These are phyloP conservation scores for Megacollybia platyphylla DNA, from an alignment of 1,284 basidiomycete genomes.

Conservation along the genomic window DNA sequence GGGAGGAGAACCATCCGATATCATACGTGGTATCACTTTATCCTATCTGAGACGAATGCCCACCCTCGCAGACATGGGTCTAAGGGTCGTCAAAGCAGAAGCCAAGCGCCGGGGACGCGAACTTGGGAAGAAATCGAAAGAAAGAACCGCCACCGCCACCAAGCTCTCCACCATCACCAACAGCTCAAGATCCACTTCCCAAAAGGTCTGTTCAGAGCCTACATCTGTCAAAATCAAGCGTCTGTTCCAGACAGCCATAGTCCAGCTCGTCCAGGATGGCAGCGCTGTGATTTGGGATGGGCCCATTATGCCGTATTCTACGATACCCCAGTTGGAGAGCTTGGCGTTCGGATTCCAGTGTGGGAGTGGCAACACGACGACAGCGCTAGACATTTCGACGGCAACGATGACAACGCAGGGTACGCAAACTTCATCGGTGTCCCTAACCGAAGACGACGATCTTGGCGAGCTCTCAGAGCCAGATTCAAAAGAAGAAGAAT, in stretches of 20 bases:
- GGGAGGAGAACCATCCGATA: slow-evolving; percentile 12
- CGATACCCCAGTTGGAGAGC: slow-evolving; percentile 2
- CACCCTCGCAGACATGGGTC: slow-evolving; percentile 48
- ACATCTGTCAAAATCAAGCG: slow-evolving; percentile 38
- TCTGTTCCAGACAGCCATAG: slow-evolving; percentile 47
- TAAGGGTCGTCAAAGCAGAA: slow-evolving; percentile 47
- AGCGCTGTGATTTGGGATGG: slow-evolving; percentile 58
- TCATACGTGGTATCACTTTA: slow-evolving; percentile 43
- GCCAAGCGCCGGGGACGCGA: slow-evolving; percentile 33
- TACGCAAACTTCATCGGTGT: slow-evolving; percentile 6
- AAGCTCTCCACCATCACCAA: neutral
- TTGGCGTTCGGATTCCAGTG: slow-evolving; percentile 21
- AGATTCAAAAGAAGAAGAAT: slow-evolving; percentile 34
- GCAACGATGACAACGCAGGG: slow-evolving; percentile 1
- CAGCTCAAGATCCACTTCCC: neutral
- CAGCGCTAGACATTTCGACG: slow-evolving; percentile 14
- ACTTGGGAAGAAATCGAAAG: slow-evolving; percentile 23
- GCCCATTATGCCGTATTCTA: slow-evolving; percentile 20
- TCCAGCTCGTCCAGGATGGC: slow-evolving; percentile 53
- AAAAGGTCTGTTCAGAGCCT: slow-evolving; percentile 1
- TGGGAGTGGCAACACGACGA: slow-evolving; percentile 16
- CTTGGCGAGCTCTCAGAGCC: slow-evolving; percentile 49
- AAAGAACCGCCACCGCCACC: slow-evolving; percentile 7
- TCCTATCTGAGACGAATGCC: slow-evolving; percentile 66
- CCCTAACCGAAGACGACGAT: slow-evolving; percentile 16